Evolutionary conservation across 495 filamentous ascomycete species (phyloP).

Genomic region (Trichoderma virens): DNA sequence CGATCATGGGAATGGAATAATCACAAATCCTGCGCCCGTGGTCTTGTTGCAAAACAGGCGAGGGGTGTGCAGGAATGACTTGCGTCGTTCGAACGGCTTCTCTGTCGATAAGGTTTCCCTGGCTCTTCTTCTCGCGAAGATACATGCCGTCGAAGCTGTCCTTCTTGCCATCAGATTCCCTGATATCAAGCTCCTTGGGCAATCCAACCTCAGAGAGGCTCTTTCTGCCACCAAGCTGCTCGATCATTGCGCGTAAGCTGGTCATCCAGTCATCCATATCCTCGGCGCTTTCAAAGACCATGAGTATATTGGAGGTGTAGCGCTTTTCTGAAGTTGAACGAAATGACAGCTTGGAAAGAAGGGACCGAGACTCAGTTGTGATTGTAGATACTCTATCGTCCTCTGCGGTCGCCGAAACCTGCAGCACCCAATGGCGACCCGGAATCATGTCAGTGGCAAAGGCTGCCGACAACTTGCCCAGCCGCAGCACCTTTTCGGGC

Average conservation of each 20-base stretch:
- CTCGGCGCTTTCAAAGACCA: constrained; percentile 74
- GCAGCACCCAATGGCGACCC: constrained; percentile 86
- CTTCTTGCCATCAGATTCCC: constrained; percentile 6
- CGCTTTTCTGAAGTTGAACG: constrained; percentile 49
- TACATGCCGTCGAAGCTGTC: constrained; percentile 15
- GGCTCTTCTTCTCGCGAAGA: constrained; percentile 41
- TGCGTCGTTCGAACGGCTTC: constrained; percentile 42
- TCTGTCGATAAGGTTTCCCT: constrained; percentile 41
- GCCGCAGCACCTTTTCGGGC: constrained; percentile 78
- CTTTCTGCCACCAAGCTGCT: constrained; percentile 60
- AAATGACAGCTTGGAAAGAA: constrained; percentile 65
- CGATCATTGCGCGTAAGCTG: constrained; percentile 58
- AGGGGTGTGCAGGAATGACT: constrained; percentile 25
- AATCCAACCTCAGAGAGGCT: constrained; percentile 51
- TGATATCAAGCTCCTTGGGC: constrained; percentile 13
- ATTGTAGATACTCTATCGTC: constrained; percentile 48
- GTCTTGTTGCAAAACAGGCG: constrained; percentile 21
- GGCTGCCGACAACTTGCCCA: constrained; percentile 80
- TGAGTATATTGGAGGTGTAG: constrained; percentile 59
- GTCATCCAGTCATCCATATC: constrained; percentile 82
- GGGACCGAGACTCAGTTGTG: constrained; percentile 51
- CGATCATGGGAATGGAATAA: constrained; percentile 9
- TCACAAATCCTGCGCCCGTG: not conserved
- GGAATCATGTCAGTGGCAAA: constrained; percentile 92
- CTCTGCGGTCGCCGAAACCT: constrained; percentile 69